Evolutionary conservation across 169 alveolate genomes (phyloP).

Genomic region (Cryptosporidium muris): DNA sequence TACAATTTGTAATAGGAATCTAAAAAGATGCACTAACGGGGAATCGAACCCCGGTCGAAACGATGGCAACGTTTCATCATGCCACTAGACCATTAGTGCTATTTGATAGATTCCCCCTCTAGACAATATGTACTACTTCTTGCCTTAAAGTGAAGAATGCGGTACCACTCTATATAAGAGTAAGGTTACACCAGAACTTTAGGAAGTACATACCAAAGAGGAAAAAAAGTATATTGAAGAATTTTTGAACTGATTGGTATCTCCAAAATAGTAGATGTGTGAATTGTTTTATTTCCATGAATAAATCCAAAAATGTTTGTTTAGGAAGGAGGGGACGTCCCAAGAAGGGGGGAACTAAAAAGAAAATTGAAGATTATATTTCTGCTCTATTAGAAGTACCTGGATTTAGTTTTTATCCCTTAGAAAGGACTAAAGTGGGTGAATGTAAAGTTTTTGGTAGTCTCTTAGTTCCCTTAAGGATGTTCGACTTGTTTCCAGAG

Average conservation of each 20-base stretch:
- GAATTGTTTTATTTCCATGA: not conserved
- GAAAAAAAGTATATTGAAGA: not conserved
- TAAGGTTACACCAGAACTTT: not conserved
- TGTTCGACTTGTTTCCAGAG: not conserved
- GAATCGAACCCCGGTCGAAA: conserved; percentile 88
- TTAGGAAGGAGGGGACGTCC: conserved; percentile 71
- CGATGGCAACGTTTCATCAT: conserved; percentile 86
- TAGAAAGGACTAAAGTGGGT: not conserved
- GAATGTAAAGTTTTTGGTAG: not conserved
- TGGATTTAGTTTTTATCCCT: conserved; percentile 51
- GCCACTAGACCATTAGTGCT: conserved; percentile 85
- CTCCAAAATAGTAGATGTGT: not conserved
- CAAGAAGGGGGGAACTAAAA: conserved; percentile 21
- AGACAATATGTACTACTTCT: too few species aligned
- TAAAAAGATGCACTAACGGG: conserved; percentile 83
- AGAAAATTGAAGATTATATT: conserved; percentile 9
- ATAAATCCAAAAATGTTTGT: conserved; percentile 27
- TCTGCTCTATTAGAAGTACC: conserved; percentile 32
- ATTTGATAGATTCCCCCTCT: too few species aligned
- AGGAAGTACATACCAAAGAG: not conserved
- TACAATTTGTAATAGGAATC: not conserved
- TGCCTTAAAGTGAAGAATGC: too few species aligned
- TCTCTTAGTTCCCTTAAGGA: not conserved
- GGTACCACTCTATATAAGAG: too few species aligned
- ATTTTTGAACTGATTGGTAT: not conserved